phyloP scores from a whole-genome alignment of 345 rosid species.

The Populus ilicifolia region DNA sequence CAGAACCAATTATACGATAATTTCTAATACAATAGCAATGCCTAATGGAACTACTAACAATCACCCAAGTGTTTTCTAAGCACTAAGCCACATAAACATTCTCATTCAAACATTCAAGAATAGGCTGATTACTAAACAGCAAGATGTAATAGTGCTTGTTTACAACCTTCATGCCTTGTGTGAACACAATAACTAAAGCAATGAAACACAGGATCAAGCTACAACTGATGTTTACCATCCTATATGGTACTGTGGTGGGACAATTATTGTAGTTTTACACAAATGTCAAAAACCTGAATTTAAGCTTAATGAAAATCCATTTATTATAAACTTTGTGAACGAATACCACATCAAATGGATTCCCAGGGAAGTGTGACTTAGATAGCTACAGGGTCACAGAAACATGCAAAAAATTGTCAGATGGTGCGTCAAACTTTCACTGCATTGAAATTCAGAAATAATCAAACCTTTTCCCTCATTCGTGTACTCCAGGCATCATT shows the following conservation, averaged over 20 bases:
- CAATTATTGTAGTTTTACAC: background rate
- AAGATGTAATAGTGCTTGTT: background rate
- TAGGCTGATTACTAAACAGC: background rate
- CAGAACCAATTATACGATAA: background rate
- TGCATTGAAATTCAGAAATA: background rate
- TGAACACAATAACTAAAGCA: background rate
- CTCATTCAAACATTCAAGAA: background rate
- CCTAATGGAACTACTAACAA: background rate
- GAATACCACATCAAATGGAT: background rate
- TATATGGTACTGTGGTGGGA: background rate
- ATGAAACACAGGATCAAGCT: background rate
- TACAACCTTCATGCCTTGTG: background rate
- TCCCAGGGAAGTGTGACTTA: background rate
- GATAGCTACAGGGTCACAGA: background rate
- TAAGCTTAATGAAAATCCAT: background rate
- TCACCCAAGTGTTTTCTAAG: background rate
- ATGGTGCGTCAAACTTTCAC: background rate
- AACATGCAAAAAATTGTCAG: background rate
- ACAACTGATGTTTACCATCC: background rate
- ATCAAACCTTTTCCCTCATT: slow-evolving; percentile 89
- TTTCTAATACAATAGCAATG: background rate
- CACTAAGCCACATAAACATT: background rate
- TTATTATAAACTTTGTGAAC: background rate
- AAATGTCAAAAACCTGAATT: background rate
- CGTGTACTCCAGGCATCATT: slow-evolving; percentile 99